Conservation (phyloP, 2,329 filamentous ascomycete species). For the Neoascochyta sp. region DNA sequence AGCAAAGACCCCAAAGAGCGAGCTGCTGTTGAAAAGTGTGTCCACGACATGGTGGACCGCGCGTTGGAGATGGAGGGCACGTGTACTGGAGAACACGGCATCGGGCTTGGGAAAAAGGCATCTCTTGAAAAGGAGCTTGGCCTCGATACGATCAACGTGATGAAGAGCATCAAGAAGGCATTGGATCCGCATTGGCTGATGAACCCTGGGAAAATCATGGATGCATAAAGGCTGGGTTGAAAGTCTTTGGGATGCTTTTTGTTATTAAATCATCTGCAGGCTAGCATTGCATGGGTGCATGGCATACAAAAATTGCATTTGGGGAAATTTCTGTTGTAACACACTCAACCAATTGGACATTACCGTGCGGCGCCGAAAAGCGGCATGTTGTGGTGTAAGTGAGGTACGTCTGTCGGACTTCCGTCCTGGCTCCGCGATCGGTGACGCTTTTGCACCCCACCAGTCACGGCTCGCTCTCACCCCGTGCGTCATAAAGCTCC, state of each 20-base stretch:
- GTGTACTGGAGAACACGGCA: conserved; percentile 82
- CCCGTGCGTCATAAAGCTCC: conserved; percentile 23
- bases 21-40: conserved; percentile 72
- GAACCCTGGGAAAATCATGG: conserved; percentile 91
- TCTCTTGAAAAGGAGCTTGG: conserved; percentile 77
- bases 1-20: conserved; percentile 64
- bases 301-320: conserved; percentile 11
- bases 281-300: conserved; percentile 22
- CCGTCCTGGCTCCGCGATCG: conserved; percentile 23
- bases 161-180: conserved; percentile 78
- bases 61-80: conserved; percentile 93
- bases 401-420: too few species aligned
- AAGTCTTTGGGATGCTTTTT: background rate
- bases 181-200: conserved; percentile 84
- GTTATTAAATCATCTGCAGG: conserved; percentile 2
- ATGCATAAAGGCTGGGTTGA: conserved; percentile 38
- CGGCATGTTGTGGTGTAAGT: too few species aligned
- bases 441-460: conserved; percentile 21
- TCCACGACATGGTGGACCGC: conserved; percentile 86
- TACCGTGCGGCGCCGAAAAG: too few species aligned
- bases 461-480: conserved; percentile 6
- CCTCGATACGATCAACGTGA: conserved; percentile 73
- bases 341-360: too few species aligned
- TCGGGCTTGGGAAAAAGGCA: conserved; percentile 83
- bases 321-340: too few species aligned